Evolutionary conservation across 2,329 filamentous ascomycete genomes (phyloP).

Genomic region (Achaetomium macrosporum): DNA sequence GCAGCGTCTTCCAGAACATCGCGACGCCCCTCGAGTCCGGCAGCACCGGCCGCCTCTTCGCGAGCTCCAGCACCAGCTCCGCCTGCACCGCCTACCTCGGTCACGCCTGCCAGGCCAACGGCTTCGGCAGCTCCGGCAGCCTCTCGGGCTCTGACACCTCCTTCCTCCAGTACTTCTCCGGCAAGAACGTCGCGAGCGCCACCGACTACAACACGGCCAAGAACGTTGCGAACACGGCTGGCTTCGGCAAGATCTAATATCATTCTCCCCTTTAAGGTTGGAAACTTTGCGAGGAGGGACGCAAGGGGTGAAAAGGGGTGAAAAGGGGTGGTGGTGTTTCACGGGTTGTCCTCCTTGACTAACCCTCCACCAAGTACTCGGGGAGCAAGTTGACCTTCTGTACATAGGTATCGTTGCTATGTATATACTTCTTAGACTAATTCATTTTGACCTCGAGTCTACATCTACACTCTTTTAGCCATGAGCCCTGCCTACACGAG

Average conservation of each 20-base stretch:
- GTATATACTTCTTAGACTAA: too few species aligned
- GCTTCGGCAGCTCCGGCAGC: slow-evolving; percentile 36
- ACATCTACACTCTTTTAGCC: too few species aligned
- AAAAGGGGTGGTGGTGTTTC: too few species aligned
- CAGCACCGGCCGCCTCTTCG: slow-evolving; percentile 31
- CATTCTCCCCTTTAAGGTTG: too few species aligned
- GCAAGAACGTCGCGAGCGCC: slow-evolving; percentile 11
- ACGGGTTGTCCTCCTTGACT: too few species aligned
- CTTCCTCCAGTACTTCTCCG: slow-evolving; percentile 45
- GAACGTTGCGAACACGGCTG: slow-evolving; percentile 7
- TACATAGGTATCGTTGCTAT: too few species aligned
- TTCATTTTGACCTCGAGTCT: too few species aligned
- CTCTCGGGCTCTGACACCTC: slow-evolving; percentile 38
- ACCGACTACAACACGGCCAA: slow-evolving; percentile 7
- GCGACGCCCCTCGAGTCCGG: slow-evolving; percentile 8
- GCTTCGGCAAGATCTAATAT: slow-evolving; percentile 11
- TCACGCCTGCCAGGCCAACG: slow-evolving; percentile 46
- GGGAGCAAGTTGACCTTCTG: too few species aligned
- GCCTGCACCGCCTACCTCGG: slow-evolving; percentile 42
- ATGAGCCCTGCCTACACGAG: too few species aligned
- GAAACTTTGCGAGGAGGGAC: too few species aligned
- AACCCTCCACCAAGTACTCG: too few species aligned
- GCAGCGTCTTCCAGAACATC: slow-evolving; percentile 15
- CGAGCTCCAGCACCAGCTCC: slow-evolving; percentile 31
- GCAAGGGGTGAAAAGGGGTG: too few species aligned